Percentiles rank a stretch among this genome's conserved stretches.
phyloP scores from a whole-genome alignment of 2,329 filamentous ascomycete genomes.

The Scytalidium lignicola region DNA sequence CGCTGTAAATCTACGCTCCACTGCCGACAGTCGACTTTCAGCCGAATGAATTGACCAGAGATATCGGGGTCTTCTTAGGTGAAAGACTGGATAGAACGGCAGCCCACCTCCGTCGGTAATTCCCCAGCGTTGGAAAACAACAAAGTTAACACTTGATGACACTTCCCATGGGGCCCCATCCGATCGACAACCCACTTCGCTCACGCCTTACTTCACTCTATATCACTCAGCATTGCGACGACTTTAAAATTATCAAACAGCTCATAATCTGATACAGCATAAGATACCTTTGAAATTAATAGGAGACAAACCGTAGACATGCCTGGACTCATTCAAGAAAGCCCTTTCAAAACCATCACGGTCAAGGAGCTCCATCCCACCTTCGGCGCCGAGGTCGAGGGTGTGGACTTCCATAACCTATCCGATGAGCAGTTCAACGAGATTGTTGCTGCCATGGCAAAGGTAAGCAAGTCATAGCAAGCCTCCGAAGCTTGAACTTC shows the following conservation, averaged over 20 bases:
- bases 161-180: not conserved
- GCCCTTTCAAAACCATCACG: conserved; percentile 9
- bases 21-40: not conserved
- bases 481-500: not conserved
- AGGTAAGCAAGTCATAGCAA: conserved; percentile 19
- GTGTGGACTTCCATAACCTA: conserved; percentile 31
- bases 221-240: not conserved
- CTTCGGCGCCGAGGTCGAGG: conserved; percentile 33
- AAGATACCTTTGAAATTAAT: not conserved
- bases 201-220: not conserved
- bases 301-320: conserved; percentile 10
- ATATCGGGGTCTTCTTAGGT: not conserved
- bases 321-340: conserved; percentile 25
- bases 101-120: not conserved
- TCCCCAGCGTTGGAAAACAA: not conserved
- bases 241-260: not conserved
- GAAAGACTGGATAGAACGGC: not conserved
- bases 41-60: not conserved
- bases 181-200: not conserved
- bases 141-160: not conserved
- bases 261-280: no score
- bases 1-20: not conserved
- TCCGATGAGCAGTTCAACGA: conserved; percentile 30
- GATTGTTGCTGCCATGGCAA: conserved; percentile 29
- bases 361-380: not conserved